Evolutionary conservation across 2,329 filamentous ascomycete species (phyloP), one percentile per base, ranked within the genome.

Genomic region (Sclerotinia subarctica): DNA sequence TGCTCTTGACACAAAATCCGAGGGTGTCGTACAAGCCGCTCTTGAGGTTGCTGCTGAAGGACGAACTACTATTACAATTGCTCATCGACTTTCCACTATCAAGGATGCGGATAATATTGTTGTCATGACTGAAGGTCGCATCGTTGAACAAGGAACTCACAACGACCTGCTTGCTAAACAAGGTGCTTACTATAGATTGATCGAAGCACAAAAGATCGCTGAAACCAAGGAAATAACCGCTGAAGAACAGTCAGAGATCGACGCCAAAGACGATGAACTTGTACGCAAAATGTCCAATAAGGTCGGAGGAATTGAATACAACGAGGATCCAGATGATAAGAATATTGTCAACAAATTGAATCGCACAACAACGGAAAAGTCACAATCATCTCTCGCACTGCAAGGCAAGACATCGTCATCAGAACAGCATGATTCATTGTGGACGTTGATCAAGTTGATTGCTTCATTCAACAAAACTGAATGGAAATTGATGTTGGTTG

Each of bases 31-130:
- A 1, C 95, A 98, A 78, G 92, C 92, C 53, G 95, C 95, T 24
- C 84, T 99, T 11, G 94, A 98, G 74, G 90, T 87, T 62, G 95
- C 94, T 35, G 86, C 93, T 1, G 85, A 90, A 71, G 94, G 94
- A 32, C 87, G 95, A 66, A 99, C 95, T 0, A 98, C 95, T 2
- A 97, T 98, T 74, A 92, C 94, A 8, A 98, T 99, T 78, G 95
- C 95, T 54, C 95, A 99, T 81, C 90, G 94, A 73, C 84, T 99
- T 11, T 97, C 93, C 0, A 99, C 95, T 7, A 97, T 99, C 81
- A 93, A 89, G 79, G 89, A 93, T 71, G 94, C 94, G 0, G 91
- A 98, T 79, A 97, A 97, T 75, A 99, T 99, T 73, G 92, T 98
- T 17, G 94, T 97, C 71, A 94, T 99, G 89, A 85, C 88, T 5